phyloP scores from a whole-genome alignment of 2,329 filamentous ascomycete genomes.

The Sphaceloma murrayae region DNA sequence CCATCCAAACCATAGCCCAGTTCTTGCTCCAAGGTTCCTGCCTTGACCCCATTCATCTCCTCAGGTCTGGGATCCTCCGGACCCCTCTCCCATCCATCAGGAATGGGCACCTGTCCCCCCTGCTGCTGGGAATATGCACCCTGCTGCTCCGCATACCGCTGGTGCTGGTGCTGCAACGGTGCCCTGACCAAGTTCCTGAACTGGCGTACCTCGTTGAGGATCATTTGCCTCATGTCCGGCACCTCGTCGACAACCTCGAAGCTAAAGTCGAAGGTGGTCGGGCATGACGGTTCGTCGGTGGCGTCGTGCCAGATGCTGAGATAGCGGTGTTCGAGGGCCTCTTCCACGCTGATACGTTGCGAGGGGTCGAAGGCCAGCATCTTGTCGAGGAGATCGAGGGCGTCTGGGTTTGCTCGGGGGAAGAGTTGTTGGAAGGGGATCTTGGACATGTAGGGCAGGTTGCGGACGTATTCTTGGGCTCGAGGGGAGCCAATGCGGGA shows the following conservation, averaged over 20 bases:
- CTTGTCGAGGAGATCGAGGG: constrained; percentile 85
- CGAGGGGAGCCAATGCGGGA: constrained; percentile 88
- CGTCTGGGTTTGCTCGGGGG: constrained; percentile 89
- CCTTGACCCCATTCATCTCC: constrained; percentile 26
- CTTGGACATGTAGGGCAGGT: constrained; percentile 83
- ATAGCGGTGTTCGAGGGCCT: constrained; percentile 92
- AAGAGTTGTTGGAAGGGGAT: constrained; percentile 81
- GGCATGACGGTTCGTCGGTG: constrained; percentile 88
- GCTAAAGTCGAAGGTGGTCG: constrained; percentile 92
- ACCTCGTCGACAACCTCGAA: constrained; percentile 98
- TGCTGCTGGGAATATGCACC: constrained; percentile 34
- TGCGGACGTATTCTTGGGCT: constrained; percentile 91
- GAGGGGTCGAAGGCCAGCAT: constrained; percentile 98
- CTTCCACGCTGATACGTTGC: constrained; percentile 84
- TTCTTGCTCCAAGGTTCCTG: constrained; percentile 34
- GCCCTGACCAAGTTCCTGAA: constrained; percentile 53
- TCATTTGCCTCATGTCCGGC: constrained; percentile 91
- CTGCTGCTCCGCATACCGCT: constrained; percentile 33
- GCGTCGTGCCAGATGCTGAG: constrained; percentile 98
- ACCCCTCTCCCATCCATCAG: constrained; percentile 31
- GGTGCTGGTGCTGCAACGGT: constrained; percentile 38
- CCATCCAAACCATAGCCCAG: constrained; percentile 37
- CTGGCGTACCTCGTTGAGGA: constrained; percentile 80
- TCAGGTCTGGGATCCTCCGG: constrained; percentile 52
- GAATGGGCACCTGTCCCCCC: constrained; percentile 49